Percentiles rank a stretch among this genome's conserved stretches.
These are phyloP conservation scores for Alternaria hordeiaustralica DNA, from an alignment of 2,329 filamentous ascomycete genomes.

Conservation along the genomic window DNA sequence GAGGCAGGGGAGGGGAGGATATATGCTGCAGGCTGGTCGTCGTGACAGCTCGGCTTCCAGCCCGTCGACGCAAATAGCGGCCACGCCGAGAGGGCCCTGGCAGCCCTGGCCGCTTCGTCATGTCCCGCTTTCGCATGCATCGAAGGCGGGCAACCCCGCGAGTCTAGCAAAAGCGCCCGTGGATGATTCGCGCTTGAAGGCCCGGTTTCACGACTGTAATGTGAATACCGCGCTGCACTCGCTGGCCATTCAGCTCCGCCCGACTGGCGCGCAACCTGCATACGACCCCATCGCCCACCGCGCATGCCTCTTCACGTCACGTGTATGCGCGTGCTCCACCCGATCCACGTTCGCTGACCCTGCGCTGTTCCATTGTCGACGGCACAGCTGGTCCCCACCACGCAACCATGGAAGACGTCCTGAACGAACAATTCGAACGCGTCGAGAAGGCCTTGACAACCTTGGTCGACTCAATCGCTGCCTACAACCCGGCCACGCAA, in stretches of 20 bases:
- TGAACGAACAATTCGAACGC: constrained; percentile 54
- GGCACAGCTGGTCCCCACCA: not conserved
- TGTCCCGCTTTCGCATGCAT: constrained; percentile 11
- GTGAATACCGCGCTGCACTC: constrained; percentile 12
- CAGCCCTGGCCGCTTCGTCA: constrained; percentile 11
- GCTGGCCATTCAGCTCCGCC: constrained; percentile 31
- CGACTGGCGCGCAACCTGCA: constrained; percentile 31
- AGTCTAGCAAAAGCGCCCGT: constrained; percentile 6
- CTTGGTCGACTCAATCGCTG: constrained; percentile 79
- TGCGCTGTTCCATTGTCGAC: not conserved
- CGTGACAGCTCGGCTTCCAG: constrained; percentile 12
- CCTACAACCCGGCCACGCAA: constrained; percentile 76
- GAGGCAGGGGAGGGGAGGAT: not conserved
- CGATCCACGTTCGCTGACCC: not conserved
- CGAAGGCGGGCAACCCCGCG: constrained; percentile 7
- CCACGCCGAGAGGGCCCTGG: constrained; percentile 9
- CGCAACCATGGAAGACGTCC: constrained; percentile 50
- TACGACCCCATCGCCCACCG: constrained; percentile 11
- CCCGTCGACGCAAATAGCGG: constrained; percentile 9
- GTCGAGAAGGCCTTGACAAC: constrained; percentile 63
- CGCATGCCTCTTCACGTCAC: constrained; percentile 2
- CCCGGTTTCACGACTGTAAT: not conserved
- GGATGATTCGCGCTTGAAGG: constrained; percentile 2
- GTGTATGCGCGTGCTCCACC: constrained; percentile 14
- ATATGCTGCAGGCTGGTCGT: constrained; percentile 7